Percentiles rank a stretch among this genome's conserved stretches.
Evolutionary conservation across 768 basidiomycete genomes (phyloP).

Genomic region (Boletales sp.): DNA sequence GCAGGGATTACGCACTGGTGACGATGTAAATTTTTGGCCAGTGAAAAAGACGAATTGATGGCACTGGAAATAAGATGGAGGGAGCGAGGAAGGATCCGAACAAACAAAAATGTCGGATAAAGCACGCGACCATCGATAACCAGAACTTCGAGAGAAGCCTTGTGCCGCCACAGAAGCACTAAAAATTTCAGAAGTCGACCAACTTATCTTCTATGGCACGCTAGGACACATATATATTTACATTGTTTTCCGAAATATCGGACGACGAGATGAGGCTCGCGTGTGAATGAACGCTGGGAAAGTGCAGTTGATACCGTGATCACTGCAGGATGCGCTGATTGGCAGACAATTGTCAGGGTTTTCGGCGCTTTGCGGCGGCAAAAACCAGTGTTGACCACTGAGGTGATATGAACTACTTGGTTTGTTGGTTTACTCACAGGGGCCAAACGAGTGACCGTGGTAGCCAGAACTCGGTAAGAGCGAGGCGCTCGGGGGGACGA

Average conservation of each 20-base stretch:
- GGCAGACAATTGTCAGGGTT: slow-evolving; percentile 2
- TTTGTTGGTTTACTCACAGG: background rate
- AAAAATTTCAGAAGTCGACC: slow-evolving; percentile 19
- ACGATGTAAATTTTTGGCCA: background rate
- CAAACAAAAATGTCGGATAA: slow-evolving; percentile 14
- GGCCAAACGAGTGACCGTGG: background rate
- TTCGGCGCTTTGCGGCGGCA: background rate
- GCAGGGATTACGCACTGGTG: slow-evolving; percentile 6
- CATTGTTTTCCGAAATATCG: slow-evolving; percentile 7
- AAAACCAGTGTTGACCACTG: background rate
- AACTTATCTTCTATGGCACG: slow-evolving; percentile 16
- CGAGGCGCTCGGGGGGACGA: too few species aligned
- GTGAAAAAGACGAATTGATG: background rate
- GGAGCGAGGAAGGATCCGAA: slow-evolving; percentile 1
- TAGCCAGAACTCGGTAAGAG: too few species aligned
- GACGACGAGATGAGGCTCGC: slow-evolving; percentile 6
- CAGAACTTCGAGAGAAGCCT: slow-evolving; percentile 16
- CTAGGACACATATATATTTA: slow-evolving; percentile 18
- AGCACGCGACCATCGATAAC: slow-evolving; percentile 23
- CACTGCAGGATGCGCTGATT: slow-evolving; percentile 2
- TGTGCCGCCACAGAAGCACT: slow-evolving; percentile 26
- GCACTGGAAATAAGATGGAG: too few species aligned
- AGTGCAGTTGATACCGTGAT: slow-evolving; percentile 10
- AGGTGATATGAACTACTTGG: background rate
- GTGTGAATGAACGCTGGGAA: slow-evolving; percentile 18